A percentile compares a stretch with the other conserved stretches of the same genome.
phyloP scores from a whole-genome alignment of 2,329 filamentous ascomycete species.

The Diaporthe amygdali region DNA sequence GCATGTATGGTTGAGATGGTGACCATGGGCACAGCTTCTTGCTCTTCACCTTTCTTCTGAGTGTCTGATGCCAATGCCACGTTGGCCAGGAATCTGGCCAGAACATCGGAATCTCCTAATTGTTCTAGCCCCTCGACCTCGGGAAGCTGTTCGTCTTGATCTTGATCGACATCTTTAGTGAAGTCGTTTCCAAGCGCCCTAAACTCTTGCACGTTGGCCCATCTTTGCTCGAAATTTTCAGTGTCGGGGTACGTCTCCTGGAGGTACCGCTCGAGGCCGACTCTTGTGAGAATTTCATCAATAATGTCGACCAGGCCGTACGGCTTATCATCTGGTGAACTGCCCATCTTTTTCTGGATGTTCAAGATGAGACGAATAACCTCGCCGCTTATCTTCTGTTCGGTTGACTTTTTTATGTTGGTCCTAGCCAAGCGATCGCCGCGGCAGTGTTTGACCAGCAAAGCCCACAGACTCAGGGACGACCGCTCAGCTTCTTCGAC shows the following conservation, averaged over 20 bases:
- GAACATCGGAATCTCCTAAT: slow-evolving; percentile 62
- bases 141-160: slow-evolving; percentile 63
- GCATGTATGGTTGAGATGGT: slow-evolving; percentile 97
- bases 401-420: slow-evolving; percentile 54
- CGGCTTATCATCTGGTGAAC: slow-evolving; percentile 34
- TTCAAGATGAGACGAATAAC: slow-evolving; percentile 51
- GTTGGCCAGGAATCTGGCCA: slow-evolving; percentile 87
- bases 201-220: slow-evolving; percentile 92
- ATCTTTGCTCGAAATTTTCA: slow-evolving; percentile 78
- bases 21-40: slow-evolving; percentile 66
- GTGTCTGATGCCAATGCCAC: slow-evolving; percentile 84
- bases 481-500: slow-evolving; percentile 77
- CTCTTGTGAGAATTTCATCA: slow-evolving; percentile 62
- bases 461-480: slow-evolving; percentile 74
- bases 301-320: slow-evolving; percentile 54
- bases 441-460: slow-evolving; percentile 64
- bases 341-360: slow-evolving; percentile 38
- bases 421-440: slow-evolving; percentile 53
- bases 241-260: slow-evolving; percentile 71
- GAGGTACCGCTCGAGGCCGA: slow-evolving; percentile 77
- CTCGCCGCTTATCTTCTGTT: slow-evolving; percentile 58
- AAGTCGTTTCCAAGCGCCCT: slow-evolving; percentile 79
- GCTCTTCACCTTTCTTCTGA: slow-evolving; percentile 65
- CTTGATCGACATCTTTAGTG: slow-evolving; percentile 46
- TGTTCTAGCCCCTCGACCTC: slow-evolving; percentile 76